Base-by-base conservation (phyloP, 1,284 basidiomycete species). In the Caloboletus firmus region DNA sequence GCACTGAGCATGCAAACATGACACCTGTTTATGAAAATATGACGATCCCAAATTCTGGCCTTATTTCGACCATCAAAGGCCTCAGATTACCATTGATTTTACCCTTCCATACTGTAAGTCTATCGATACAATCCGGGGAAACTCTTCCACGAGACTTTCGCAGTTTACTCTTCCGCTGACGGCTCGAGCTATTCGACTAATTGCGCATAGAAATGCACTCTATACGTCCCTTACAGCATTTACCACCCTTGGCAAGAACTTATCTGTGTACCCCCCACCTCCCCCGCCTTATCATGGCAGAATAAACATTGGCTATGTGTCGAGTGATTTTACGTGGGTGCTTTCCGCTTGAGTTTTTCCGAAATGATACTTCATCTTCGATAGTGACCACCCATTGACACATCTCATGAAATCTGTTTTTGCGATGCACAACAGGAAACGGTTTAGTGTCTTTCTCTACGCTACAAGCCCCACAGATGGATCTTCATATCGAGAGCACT, bases 361-460 rank as follows among this genome's bases (percentile, higher is more conserved):
- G 39, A 51, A n/a, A 37, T 40, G 34, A 49, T 51, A 12, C n/a
- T n/a, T 36, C 35, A 24, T 11, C 5, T 6, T 46, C 17, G 10
- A 51, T 26, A 79, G 78, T 57, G 82, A 85, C 56, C 84, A 85
- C 59, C 84, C 83, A 10, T 72, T 85, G 24, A 77, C 82, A 15
- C 83, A 85, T 59, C 71, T 85, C 45, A 84, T 84, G 81, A 80
- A 82, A 62, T 81, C 79, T 8, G 80, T 81, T 28, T 85, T 85
- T 60, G 68, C 73, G 11, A 72, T 83, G 51, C 83, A 85, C 61
- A 72, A 83, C 60, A 67, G 60, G 18, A 57, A 65, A 32, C 67
- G 66, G 10, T 83, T 85, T 67, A 74, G 75, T 36, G 67, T 85
- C 4, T 79, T 72, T 59, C 72, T 80, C 35, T 85, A 85, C 60